Evolutionary conservation across 352 stramenopile species (phyloP).

Genomic region (Peronosclerospora sorghi): DNA sequence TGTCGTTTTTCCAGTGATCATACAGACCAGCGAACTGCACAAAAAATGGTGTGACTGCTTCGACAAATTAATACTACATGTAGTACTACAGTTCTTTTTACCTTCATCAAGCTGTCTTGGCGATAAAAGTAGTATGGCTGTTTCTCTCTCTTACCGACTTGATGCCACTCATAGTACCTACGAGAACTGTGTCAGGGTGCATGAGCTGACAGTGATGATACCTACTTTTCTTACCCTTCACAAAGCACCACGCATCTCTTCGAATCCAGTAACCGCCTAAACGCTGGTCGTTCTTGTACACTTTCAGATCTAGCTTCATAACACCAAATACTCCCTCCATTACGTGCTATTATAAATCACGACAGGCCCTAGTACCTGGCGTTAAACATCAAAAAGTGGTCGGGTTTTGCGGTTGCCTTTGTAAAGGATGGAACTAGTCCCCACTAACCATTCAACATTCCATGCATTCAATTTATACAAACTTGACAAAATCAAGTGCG

Average conservation of each 20-base stretch:
- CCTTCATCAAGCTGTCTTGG: constrained; percentile 37
- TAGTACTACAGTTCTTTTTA: constrained; percentile 7
- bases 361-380: constrained; percentile 29
- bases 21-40: constrained; percentile 77
- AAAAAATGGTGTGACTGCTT: neutral
- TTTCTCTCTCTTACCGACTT: constrained; percentile 78
- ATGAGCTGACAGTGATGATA: neutral
- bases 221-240: constrained; percentile 36
- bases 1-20: constrained; percentile 61
- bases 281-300: constrained; percentile 58
- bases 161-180: constrained; percentile 87
- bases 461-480: neutral
- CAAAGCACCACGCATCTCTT: constrained; percentile 76
- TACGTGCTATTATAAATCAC: neutral
- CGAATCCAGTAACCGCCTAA: constrained; percentile 54
- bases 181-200: neutral
- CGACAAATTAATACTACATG: no score
- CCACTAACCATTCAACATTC: constrained; percentile 31
- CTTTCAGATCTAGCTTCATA: constrained; percentile 44
- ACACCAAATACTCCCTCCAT: neutral
- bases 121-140: constrained; percentile 85
- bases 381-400: constrained; percentile 85
- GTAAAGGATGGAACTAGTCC: constrained; percentile 73
- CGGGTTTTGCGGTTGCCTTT: constrained; percentile 57
- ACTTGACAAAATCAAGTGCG: neutral